Percentiles rank a stretch among this genome's conserved stretches.
These are phyloP conservation scores for Agaricus subrufescens DNA, from an alignment of 768 basidiomycete species.

Conservation along the genomic window DNA sequence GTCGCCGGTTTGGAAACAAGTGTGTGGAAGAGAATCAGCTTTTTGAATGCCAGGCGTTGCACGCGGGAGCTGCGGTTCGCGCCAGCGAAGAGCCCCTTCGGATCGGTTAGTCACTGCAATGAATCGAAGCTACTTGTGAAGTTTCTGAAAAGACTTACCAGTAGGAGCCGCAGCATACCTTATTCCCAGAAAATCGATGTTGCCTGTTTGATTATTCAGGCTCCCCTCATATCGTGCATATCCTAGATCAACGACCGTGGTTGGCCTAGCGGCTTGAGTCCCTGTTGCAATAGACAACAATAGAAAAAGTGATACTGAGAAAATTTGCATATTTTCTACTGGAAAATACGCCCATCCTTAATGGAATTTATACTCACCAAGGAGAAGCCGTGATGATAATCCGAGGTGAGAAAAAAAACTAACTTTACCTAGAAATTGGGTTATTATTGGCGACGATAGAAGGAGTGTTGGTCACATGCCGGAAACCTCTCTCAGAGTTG, in stretches of 20 bases:
- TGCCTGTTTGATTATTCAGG: constrained; percentile 26
- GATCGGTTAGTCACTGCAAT: neutral
- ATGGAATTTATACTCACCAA: too few relatives aligned
- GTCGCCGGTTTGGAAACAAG: constrained; percentile 2
- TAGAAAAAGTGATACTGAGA: neutral
- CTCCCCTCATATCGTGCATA: constrained; percentile 40
- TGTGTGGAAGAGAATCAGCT: constrained; percentile 1
- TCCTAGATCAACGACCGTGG: constrained; percentile 31
- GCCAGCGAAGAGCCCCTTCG: constrained; percentile 19
- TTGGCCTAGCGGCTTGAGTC: neutral
- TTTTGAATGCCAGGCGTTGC: neutral
- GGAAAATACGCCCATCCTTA: too few relatives aligned
- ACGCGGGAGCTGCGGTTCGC: constrained; percentile 15
- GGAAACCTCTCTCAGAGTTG: too few relatives aligned
- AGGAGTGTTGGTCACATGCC: too few relatives aligned
- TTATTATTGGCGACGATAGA: too few relatives aligned
- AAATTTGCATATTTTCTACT: neutral
- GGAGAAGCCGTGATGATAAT: too few relatives aligned
- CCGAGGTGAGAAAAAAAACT: too few relatives aligned
- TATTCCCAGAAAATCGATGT: constrained; percentile 36
- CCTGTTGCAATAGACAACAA: neutral
- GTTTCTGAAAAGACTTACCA: constrained; percentile 22
- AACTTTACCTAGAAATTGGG: too few relatives aligned
- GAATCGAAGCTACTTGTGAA: neutral
- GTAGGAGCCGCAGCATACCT: constrained; percentile 47